Evolutionary conservation across 2,329 filamentous ascomycete genomes (phyloP).

Genomic region (Alternaria sp.): DNA sequence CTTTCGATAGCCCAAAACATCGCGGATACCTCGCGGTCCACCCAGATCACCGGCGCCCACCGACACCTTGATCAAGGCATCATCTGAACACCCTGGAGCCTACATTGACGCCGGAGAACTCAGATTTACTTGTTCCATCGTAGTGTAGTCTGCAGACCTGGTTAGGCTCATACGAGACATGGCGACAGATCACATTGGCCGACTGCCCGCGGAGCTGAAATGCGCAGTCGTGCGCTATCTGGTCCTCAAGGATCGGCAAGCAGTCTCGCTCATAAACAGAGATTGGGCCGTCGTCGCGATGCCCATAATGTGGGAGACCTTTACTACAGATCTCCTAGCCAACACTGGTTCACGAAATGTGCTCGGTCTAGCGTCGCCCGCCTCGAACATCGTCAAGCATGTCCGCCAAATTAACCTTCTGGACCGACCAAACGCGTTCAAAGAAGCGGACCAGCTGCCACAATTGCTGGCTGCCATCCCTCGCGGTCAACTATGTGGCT

Average conservation of each 20-base stretch:
- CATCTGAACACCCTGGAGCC: neutral
- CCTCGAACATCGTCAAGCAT: neutral
- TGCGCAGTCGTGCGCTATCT: neutral
- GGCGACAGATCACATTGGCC: neutral
- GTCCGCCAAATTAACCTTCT: neutral
- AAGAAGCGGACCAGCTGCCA: neutral
- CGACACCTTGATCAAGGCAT: neutral
- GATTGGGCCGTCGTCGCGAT: neutral
- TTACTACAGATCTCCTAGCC: accelerated
- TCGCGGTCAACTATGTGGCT: neutral
- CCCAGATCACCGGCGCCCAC: neutral
- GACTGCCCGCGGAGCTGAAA: neutral
- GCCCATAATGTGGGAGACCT: neutral
- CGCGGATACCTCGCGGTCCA: neutral
- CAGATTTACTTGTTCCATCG: accelerated
- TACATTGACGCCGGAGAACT: accelerated
- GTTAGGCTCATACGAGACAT: neutral
- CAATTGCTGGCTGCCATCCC: neutral
- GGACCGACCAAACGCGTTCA: neutral
- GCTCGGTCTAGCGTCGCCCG: accelerated
- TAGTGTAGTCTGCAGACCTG: neutral
- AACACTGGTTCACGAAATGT: neutral
- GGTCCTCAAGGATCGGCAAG: accelerated
- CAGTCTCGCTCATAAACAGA: neutral
- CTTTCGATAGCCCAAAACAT: neutral